phyloP scores from a whole-genome alignment of 441 rosid species.

The Iberis amara region DNA sequence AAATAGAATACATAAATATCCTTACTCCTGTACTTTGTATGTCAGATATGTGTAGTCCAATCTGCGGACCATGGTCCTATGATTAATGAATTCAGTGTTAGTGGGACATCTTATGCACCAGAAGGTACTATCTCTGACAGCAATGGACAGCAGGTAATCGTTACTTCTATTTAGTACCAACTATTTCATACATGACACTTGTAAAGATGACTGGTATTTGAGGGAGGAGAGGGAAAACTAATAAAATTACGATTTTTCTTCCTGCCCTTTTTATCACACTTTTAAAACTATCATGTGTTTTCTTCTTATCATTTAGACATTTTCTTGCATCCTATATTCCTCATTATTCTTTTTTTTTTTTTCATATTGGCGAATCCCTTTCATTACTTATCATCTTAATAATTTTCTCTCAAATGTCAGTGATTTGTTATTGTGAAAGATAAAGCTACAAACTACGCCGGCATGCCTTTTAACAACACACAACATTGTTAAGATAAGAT shows the following conservation, averaged over 20 bases:
- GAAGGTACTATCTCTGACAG: conserved; percentile 78
- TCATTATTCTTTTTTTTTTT: conserved; percentile 2
- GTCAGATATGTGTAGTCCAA: conserved; percentile 80
- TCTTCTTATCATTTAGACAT: not conserved
- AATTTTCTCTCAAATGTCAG: not conserved
- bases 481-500: conserved; percentile 24
- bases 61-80: conserved; percentile 61
- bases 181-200: conserved; percentile 9
- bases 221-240: conserved; percentile 7
- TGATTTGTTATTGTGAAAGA: conserved; percentile 1
- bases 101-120: conserved; percentile 97
- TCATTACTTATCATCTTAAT: conserved; percentile 8
- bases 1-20: not conserved
- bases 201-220: conserved; percentile 6
- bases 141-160: conserved; percentile 60
- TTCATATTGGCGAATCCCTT: conserved; percentile 3
- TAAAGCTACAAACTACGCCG: not conserved
- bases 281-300: conserved; percentile 1
- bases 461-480: conserved; percentile 17
- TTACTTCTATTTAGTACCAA: conserved; percentile 12
- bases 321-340: conserved; percentile 1
- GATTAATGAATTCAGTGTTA: conserved; percentile 67
- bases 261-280: not conserved
- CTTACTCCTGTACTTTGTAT: conserved; percentile 22
- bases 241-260: not conserved